Conservation (phyloP, 768 basidiomycete species). For the Russula compacta region DNA sequence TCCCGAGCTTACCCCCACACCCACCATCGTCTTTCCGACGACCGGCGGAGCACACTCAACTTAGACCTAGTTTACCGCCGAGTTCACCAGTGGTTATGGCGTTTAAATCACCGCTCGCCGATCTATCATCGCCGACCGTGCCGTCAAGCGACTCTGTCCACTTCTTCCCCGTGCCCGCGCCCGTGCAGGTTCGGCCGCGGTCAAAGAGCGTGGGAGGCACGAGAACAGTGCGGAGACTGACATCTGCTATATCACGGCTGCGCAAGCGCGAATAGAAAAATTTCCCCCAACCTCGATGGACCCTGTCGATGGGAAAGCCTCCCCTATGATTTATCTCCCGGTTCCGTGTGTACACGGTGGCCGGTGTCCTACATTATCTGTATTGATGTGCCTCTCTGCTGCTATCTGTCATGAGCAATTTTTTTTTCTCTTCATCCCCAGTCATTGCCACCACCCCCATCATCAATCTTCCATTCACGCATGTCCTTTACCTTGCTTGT, state of each 20-base stretch:
- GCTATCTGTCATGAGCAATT: neutral
- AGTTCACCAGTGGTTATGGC: neutral
- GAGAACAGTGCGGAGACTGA: neutral
- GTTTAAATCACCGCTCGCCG: neutral
- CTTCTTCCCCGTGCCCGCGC: neutral
- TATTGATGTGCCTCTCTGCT: neutral
- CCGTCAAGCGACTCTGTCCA: neutral
- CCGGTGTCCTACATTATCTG: neutral
- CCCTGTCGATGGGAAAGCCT: neutral
- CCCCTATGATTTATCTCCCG: neutral
- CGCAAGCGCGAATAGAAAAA: conserved; percentile 7
- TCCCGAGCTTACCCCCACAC: conserved; percentile 7
- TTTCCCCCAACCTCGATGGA: neutral
- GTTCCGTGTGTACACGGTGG: neutral
- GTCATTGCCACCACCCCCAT: neutral
- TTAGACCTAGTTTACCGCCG: neutral
- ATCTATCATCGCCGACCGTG: neutral
- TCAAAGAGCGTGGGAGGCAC: conserved; percentile 12
- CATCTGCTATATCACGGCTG: conserved; percentile 9
- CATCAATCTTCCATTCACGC: neutral
- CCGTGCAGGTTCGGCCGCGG: neutral
- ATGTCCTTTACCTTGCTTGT: conserved; percentile 4
- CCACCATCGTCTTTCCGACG: neutral
- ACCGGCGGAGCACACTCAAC: neutral
- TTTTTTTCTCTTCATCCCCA: neutral